Conservation (phyloP, 768 basidiomycete species). For the Tulasnella sp. region DNA sequence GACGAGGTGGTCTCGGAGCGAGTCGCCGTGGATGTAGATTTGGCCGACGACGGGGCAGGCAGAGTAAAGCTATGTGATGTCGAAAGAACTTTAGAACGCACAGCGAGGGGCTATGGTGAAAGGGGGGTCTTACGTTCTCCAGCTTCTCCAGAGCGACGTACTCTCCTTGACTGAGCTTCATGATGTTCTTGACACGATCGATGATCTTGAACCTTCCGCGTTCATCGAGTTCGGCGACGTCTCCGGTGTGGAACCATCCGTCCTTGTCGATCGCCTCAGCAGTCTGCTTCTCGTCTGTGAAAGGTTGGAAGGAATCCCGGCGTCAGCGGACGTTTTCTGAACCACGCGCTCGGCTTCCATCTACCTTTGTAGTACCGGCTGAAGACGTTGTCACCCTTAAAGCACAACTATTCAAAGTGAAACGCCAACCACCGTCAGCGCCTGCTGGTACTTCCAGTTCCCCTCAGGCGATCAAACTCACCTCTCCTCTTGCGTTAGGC, state of each 20-base stretch:
- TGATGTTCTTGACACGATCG: slow-evolving; percentile 98
- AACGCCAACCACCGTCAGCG: background rate
- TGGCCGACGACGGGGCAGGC: slow-evolving; percentile 71
- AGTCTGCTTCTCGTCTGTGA: slow-evolving; percentile 79
- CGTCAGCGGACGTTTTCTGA: background rate
- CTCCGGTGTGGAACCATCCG: slow-evolving; percentile 92
- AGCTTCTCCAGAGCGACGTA: slow-evolving; percentile 98
- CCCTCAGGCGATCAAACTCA: background rate
- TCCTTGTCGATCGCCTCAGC: slow-evolving; percentile 77
- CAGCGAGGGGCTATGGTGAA: background rate
- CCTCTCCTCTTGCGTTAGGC: slow-evolving; percentile 88
- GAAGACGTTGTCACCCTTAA: slow-evolving; percentile 69
- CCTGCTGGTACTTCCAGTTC: background rate
- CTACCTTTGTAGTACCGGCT: slow-evolving; percentile 74
- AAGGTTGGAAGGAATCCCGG: background rate
- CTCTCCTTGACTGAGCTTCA: slow-evolving; percentile 98
- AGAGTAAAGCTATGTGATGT: slow-evolving; percentile 52
- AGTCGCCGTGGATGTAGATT: slow-evolving; percentile 89
- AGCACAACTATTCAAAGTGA: slow-evolving; percentile 56
- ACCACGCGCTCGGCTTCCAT: background rate
- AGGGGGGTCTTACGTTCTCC: slow-evolving; percentile 56
- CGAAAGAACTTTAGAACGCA: background rate
- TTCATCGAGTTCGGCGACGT: slow-evolving; percentile 80
- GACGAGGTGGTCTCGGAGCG: slow-evolving; percentile 81
- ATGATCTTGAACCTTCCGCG: slow-evolving; percentile 85